phyloP scores from a whole-genome alignment of 129 eudicot genomes.

The Chrysanthemum seticuspe region DNA sequence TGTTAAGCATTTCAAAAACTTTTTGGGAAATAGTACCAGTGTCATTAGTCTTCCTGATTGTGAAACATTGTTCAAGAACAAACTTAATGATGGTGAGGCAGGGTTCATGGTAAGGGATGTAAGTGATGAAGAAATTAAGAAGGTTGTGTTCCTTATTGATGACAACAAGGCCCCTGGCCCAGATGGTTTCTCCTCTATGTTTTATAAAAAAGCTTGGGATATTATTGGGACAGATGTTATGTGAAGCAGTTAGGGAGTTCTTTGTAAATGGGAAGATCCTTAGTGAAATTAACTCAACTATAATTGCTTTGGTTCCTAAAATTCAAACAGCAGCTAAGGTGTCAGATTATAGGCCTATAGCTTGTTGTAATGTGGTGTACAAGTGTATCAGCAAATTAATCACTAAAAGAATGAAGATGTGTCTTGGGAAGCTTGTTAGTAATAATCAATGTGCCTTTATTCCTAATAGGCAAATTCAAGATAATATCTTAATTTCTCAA shows the following conservation, averaged over 20 bases:
- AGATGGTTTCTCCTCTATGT: neutral
- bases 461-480: too few species aligned
- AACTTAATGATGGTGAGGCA: neutral
- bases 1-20: neutral
- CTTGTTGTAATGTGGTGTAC: too few species aligned
- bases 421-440: too few species aligned
- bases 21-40: neutral
- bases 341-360: too few species aligned
- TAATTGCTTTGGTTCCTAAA: neutral
- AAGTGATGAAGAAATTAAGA: neutral
- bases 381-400: too few species aligned
- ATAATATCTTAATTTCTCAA: too few species aligned
- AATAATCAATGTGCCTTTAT: too few species aligned
- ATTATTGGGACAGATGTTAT: neutral
- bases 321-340: too few species aligned
- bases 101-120: neutral
- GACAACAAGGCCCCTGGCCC: neutral
- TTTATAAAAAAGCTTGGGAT: neutral
- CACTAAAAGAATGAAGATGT: too few species aligned
- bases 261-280: neutral
- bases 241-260: neutral
- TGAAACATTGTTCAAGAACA: neutral
- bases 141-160: neutral
- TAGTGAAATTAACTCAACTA: neutral
- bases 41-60: fast-evolving